Evolutionary conservation across 2,329 filamentous ascomycete species (phyloP).

Genomic region (Colletotrichum lentis): DNA sequence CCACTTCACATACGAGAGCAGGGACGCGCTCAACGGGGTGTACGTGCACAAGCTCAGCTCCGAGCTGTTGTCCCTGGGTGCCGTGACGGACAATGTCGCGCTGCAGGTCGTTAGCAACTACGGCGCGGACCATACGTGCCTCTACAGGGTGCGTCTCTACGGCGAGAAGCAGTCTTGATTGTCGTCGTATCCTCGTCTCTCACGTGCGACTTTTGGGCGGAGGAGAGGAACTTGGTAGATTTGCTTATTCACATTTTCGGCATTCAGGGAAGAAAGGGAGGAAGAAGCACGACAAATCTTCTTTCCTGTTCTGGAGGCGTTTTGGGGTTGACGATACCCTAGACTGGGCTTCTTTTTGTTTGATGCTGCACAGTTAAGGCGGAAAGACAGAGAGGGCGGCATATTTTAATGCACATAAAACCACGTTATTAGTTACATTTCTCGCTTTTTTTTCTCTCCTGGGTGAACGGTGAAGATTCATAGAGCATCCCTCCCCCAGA

Average conservation of each 20-base stretch:
- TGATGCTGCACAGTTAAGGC: slow-evolving; percentile 7
- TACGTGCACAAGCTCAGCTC: slow-evolving; percentile 63
- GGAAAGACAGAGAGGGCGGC: not conserved
- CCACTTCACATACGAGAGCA: slow-evolving; percentile 62
- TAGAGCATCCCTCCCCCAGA: not conserved
- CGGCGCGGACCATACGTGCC: slow-evolving; percentile 69
- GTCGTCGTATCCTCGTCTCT: too few species aligned
- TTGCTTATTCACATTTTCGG: slow-evolving; percentile 4
- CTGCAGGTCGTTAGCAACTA: slow-evolving; percentile 67
- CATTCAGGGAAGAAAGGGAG: slow-evolving; percentile 21
- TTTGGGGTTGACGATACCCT: slow-evolving; percentile 37
- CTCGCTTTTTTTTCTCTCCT: not conserved
- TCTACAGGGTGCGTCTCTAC: slow-evolving; percentile 70
- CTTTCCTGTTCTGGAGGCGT: slow-evolving; percentile 22
- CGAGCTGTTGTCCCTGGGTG: slow-evolving; percentile 57
- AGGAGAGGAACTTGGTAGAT: not conserved
- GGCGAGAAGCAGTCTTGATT: slow-evolving; percentile 49
- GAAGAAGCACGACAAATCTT: not conserved
- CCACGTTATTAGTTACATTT: not conserved
- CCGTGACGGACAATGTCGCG: slow-evolving; percentile 61
- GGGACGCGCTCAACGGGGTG: slow-evolving; percentile 52
- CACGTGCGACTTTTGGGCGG: not conserved
- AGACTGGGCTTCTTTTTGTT: slow-evolving; percentile 17
- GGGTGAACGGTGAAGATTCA: not conserved
- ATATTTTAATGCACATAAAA: slow-evolving; percentile 16